Base-by-base conservation (phyloP, 108 stramenopile species). In the Cyclotella distinguenda region DNA sequence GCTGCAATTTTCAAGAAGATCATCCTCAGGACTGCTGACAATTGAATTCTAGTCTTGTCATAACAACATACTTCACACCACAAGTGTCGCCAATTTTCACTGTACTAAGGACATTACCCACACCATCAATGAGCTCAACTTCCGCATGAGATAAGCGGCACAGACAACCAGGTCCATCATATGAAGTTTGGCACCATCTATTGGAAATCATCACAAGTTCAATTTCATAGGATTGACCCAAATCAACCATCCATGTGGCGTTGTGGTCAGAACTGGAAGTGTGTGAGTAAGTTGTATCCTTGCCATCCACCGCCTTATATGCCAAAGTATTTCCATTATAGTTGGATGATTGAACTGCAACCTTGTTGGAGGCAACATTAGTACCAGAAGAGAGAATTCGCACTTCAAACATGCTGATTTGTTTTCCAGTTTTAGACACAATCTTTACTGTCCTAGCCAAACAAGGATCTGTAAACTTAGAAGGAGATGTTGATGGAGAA, bases 61-160 rank as follows among this genome's bases (percentile, higher is more conserved):
- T n/a, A n/a, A n/a, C n/a, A n/a, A n/a, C n/a, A n/a, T n/a, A n/a
- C n/a, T n/a, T n/a, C n/a, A n/a, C n/a, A n/a, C n/a, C 11, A n/a
- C 35, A 31, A 49, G 52, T 38, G 40, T 51, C 13, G 21, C 35
- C 49, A 12, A 51, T 57, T 27, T 38, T 15, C 6, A 15, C 12
- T 45, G 44, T n/a, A n/a, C 16, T n/a, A 15, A 45, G 16, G 16
- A 13, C 15, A 18, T 45, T 15, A 4, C 44, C 44, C 15, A 45
- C 12, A 13, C 19, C 49, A 26, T 50, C 49, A 15, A 5, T 10
- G n/a, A 50, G 19, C 4, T 23, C 26, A 23, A 50, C 23, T 4
- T 27, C 49, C 6, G 49, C 49, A 26, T 50, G 49, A 26, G 49
- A 50, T 25, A 50, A 26, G 10, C 49, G 49, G 13, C 49, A 50